Conservation (phyloP, 1,139 yeast genomes). For the Lodderomyces theae region DNA sequence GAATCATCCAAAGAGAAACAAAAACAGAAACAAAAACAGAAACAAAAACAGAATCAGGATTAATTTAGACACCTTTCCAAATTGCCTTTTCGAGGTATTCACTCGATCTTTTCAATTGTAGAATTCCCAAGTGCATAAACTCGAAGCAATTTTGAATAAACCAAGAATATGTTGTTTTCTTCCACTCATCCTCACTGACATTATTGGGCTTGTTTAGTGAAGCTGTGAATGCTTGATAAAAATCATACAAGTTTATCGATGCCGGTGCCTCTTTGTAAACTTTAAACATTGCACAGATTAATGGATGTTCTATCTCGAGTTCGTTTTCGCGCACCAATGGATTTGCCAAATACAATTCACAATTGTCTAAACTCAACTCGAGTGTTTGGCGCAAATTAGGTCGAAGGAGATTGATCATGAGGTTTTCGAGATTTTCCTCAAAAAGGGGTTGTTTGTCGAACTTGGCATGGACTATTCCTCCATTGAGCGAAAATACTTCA, state of each 20-base stretch:
- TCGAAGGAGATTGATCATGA: constrained; percentile 39
- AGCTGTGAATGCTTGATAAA: constrained; percentile 67
- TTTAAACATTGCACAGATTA: constrained; percentile 57
- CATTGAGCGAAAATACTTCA: constrained; percentile 39
- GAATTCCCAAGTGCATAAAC: constrained; percentile 37
- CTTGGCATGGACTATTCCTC: constrained; percentile 23
- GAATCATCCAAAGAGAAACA: too few species aligned
- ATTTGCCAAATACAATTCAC: constrained; percentile 28
- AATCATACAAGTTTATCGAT: constrained; percentile 71
- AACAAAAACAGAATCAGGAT: constrained; percentile 4
- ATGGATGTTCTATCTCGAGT: constrained; percentile 29
- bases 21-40: constrained; percentile 14
- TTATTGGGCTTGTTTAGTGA: constrained; percentile 35
- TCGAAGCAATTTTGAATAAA: constrained; percentile 44
- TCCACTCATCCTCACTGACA: constrained; percentile 33
- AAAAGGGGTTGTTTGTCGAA: constrained; percentile 19
- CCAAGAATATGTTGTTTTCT: constrained; percentile 38
- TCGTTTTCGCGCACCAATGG: constrained; percentile 16
- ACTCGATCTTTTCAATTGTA: constrained; percentile 44
- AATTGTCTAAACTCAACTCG: constrained; percentile 32
- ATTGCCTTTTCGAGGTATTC: constrained; percentile 45
- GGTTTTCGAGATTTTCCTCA: constrained; percentile 39
- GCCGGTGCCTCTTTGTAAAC: constrained; percentile 81
- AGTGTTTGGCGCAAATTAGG: constrained; percentile 35
- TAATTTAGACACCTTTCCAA: constrained; percentile 37